Evolutionary conservation across 2,329 filamentous ascomycete species (phyloP), one percentile per base, ranked within the genome.

Genomic region (Colletotrichum echinochloae): DNA sequence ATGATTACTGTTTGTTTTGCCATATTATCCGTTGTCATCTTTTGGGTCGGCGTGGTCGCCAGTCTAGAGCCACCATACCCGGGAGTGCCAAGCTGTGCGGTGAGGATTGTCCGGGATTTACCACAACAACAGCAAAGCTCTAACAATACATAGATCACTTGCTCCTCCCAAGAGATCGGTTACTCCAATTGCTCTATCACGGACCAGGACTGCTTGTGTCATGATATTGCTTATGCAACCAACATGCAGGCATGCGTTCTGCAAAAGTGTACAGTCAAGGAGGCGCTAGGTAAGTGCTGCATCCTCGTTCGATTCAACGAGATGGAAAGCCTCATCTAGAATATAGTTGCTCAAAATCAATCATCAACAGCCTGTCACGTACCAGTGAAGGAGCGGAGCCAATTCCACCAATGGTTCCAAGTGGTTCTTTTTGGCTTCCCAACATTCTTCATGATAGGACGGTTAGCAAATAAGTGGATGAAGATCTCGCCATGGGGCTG

Each of bases 281-380:
- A 82, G n/a, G 69, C 74, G 5, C 65, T 81, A 2, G 60, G 80
- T 81, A 74, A 41, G 76, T 73, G 3, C 6, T 26, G 33, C 11
- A 39, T 23, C 14, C 33, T 23, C 3, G 3, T n/a, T 5, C 7
- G 7, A 18, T 20, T 39, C 9, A 5, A 56, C 23, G 23, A 56
- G 12, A 23, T 11, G 6, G 5, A 28, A 16, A 39, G 26, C n/a
- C 28, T 56, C 18, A 56, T 26, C 11, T 14, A 14, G 4, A 11
- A 23, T 28, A 14, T 8, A 56, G 54, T 39, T 2, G 33, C 54
- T 35, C 33, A 20, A 11, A 56, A 56, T 14, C 54, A 56, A 18
- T 39, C 54, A 37, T 18, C 11, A 5, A 5, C 54, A 39, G 35
- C 20, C 54, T 56, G 54, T 14, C n/a, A 26, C 9, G 54, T 20